Evolutionary conservation across 2,329 filamentous ascomycete species (phyloP).

Genomic region (Endocalyx cinctus): DNA sequence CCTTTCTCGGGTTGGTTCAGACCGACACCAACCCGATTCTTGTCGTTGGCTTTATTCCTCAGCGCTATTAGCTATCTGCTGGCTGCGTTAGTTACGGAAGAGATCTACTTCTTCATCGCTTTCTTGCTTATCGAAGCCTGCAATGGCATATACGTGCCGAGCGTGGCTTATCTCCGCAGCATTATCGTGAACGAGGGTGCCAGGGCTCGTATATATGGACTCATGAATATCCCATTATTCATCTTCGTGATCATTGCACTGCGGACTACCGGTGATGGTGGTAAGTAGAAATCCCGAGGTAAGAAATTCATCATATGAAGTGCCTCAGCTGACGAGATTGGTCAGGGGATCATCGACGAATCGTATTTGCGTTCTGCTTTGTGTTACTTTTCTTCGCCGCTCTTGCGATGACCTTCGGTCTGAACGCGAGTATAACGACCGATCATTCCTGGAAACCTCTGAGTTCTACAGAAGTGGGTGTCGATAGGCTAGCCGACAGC

Average conservation of each 20-base stretch:
- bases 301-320: constrained; percentile 1
- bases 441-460: too few species aligned
- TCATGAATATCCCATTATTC: constrained; percentile 49
- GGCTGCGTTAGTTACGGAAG: constrained; percentile 14
- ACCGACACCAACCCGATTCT: constrained; percentile 14
- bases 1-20: too few species aligned
- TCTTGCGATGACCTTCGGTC: constrained; percentile 5
- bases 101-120: constrained; percentile 18
- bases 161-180: constrained; percentile 27
- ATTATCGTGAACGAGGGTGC: constrained; percentile 22
- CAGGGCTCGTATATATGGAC: constrained; percentile 24
- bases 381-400: constrained; percentile 17
- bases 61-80: constrained; percentile 19
- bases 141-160: constrained; percentile 29
- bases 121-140: constrained; percentile 29
- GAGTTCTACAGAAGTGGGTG: too few species aligned
- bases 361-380: constrained; percentile 19
- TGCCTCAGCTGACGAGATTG: constrained; percentile 3
- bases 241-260: constrained; percentile 49
- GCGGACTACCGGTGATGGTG: constrained; percentile 29
- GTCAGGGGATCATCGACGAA: constrained; percentile 12
- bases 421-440: too few species aligned
- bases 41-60: constrained; percentile 16
- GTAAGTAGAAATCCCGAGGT: too few species aligned
- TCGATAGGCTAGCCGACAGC: too few species aligned